These are phyloP conservation scores for Sonneratia alba DNA, from an alignment of 345 rosid genomes.

Conservation along the genomic window DNA sequence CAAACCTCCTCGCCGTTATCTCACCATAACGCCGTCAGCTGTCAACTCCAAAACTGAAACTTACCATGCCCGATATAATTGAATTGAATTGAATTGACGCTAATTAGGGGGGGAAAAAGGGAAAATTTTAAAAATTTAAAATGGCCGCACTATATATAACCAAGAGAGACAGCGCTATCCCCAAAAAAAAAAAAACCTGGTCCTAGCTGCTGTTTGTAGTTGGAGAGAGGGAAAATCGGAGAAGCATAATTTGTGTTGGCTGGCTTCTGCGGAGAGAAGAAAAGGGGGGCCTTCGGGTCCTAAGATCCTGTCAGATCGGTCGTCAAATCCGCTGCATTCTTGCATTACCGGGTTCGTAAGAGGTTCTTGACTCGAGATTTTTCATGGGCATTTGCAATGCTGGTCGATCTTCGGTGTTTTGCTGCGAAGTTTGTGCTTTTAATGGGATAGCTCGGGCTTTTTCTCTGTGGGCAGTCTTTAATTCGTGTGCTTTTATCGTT, in stretches of 20 bases:
- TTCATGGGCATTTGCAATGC: conserved; percentile 10
- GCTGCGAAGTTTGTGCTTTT: neutral
- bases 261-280: conserved; percentile 19
- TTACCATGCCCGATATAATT: neutral
- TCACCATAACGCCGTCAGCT: conserved; percentile 15
- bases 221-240: conserved; percentile 1
- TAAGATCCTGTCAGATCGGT: conserved; percentile 45
- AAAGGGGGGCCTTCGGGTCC: conserved; percentile 8
- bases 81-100: conserved; percentile 2
- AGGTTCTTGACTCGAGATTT: conserved; percentile 5
- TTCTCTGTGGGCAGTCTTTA: neutral
- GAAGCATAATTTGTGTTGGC: conserved; percentile 17
- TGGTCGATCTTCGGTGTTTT: conserved; percentile 12
- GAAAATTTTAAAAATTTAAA: conserved; percentile 19
- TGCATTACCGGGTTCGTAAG: conserved; percentile 10
- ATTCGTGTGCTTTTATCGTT: neutral
- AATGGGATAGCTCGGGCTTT: conserved; percentile 1
- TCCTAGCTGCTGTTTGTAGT: neutral
- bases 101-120: conserved; percentile 3
- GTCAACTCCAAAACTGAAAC: neutral
- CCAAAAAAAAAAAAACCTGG: neutral
- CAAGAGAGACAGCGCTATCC: neutral
- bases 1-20: conserved; percentile 13
- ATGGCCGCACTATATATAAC: conserved; percentile 23
- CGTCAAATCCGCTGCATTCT: conserved; percentile 22